Evolutionary conservation across 148 eudicot species (phyloP), one percentile per base, ranked within the genome.

Genomic region (Suaeda aralocaspica): DNA sequence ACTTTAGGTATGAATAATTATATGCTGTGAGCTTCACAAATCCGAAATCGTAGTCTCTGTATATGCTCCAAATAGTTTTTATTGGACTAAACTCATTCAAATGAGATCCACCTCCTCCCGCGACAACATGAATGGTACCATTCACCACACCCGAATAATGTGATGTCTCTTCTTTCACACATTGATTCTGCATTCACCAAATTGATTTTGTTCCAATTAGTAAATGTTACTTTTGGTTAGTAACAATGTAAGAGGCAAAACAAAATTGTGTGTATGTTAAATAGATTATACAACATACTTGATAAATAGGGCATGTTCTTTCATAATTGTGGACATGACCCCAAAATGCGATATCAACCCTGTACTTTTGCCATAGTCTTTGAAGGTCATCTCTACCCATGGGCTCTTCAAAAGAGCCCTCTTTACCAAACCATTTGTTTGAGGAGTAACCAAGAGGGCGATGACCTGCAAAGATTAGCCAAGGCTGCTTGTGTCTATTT

Each of bases 51-150:
- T 68, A 65, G 74, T 89, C 95, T 73, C 51, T 81, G 77, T 66
- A 84, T 4, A 87, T 66, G 48, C 95, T 89, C 92, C 95, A 89
- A 15, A 7, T 69, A 31, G 89, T 79, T n/a, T 83, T 76, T 1
- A 88, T 12, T 1, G 75, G 19, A 18, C 78, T 75, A 74, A 90
- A 93, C 18, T 74, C 68, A 1, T 90, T 74, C 31, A 93, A 67
- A 53, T 88, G 84, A 31, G 81, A 64, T 48, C 98, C 98, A 9
- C 83, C 96, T 34, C 96, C 95, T 1, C 96, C 96, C 0, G 82
- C 92, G 1, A 90, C 95, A 0, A 88, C 86, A 31, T 93, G 96
- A 50, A 93, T 93, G 1, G 98, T 93, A 62, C 98, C 98, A 9
- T 90, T 87, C 76, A 87, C 77, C 8, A 79, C 80, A 9, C 98